phyloP scores from a whole-genome alignment of 2,329 filamentous ascomycete species.

The Pyrenochaeta sp. region DNA sequence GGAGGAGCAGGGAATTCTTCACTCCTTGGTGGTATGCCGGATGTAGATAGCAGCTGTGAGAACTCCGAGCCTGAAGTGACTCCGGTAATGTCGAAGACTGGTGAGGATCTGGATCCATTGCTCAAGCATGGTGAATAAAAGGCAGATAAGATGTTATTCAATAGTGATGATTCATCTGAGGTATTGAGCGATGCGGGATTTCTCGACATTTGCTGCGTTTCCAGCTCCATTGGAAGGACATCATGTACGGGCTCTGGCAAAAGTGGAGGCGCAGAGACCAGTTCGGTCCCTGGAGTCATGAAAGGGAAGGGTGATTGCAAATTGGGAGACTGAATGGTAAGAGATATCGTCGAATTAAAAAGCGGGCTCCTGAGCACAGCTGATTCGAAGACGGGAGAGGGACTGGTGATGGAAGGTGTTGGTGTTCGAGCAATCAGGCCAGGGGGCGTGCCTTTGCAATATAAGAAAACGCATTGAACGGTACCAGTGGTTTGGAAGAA shows the following conservation, averaged over 20 bases:
- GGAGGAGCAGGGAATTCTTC: too few species aligned
- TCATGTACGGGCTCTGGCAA: neutral
- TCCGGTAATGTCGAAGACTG: too few species aligned
- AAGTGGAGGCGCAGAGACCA: neutral
- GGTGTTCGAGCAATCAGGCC: neutral
- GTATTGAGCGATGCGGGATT: neutral
- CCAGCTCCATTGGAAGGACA: neutral
- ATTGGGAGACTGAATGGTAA: neutral
- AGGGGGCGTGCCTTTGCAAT: neutral
- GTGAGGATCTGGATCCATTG: too few species aligned
- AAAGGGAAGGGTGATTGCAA: neutral
- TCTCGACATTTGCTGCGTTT: neutral
- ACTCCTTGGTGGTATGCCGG: too few species aligned
- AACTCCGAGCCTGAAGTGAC: too few species aligned
- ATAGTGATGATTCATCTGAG: neutral
- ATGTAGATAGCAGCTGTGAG: too few species aligned
- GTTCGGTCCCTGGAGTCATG: neutral
- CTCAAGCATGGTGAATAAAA: too few species aligned
- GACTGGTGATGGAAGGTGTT: neutral
- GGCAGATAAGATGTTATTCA: too few species aligned
- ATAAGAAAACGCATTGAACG: neutral
- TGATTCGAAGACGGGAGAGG: neutral
- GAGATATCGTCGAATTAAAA: neutral
- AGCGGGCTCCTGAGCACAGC: neutral
- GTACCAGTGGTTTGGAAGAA: neutral